Evolutionary conservation across 192 early-diverging fungal species (phyloP).

Genomic region (Entophlyctis luteolus): DNA sequence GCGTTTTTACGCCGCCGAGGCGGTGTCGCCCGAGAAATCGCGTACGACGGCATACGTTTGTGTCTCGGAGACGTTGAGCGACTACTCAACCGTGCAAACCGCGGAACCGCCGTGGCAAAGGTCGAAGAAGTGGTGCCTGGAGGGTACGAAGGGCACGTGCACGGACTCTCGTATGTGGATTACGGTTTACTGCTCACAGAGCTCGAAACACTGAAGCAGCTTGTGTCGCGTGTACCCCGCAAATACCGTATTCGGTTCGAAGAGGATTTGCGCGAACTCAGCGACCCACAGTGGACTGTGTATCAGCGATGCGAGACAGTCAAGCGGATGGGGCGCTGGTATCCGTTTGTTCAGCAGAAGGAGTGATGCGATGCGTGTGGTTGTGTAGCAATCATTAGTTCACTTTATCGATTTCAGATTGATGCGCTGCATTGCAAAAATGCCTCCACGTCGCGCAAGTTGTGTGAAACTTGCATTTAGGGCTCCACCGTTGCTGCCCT

Average conservation of each 20-base stretch:
- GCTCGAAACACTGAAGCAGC: slow-evolving; percentile 53
- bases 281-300: slow-evolving; percentile 38
- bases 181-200: slow-evolving; percentile 67
- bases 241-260: slow-evolving; percentile 60
- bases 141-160: background rate
- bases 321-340: slow-evolving; percentile 63
- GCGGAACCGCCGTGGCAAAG: slow-evolving; percentile 2
- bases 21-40: slow-evolving; percentile 37
- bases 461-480: too few relatives aligned
- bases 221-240: slow-evolving; percentile 44
- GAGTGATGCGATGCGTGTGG: background rate
- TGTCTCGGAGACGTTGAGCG: slow-evolving; percentile 56
- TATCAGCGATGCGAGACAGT: slow-evolving; percentile 55
- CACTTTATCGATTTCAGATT: too few relatives aligned
- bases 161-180: slow-evolving; percentile 33
- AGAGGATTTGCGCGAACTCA: slow-evolving; percentile 74
- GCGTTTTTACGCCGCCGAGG: slow-evolving; percentile 37
- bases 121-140: background rate
- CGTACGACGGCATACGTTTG: slow-evolving; percentile 44
- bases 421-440: too few relatives aligned
- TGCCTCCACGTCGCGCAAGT: too few relatives aligned
- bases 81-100: slow-evolving; percentile 43
- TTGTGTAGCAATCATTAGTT: too few relatives aligned
- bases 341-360: slow-evolving; percentile 44
- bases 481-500: too few relatives aligned